Percentiles rank a stretch among this genome's conserved stretches.
Conservation (phyloP, 2,329 filamentous ascomycete species). For the Neonectria sp. region DNA sequence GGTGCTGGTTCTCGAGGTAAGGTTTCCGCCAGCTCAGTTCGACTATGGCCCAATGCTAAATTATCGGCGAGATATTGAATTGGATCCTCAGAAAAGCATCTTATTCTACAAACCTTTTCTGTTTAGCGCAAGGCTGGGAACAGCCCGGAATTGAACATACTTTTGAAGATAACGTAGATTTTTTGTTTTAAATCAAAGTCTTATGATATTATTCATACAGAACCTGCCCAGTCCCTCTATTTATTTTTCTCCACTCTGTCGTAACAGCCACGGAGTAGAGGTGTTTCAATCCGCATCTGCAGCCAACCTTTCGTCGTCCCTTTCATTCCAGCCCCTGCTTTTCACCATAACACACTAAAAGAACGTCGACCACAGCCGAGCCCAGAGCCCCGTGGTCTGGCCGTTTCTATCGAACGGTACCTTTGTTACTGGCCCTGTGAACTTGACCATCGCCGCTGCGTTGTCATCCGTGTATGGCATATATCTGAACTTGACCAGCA, state of each 20-base stretch:
- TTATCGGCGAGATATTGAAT: no score
- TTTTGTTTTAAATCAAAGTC: not conserved
- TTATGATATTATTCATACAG: no score
- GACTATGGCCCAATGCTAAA: no score
- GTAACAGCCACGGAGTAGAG: not conserved
- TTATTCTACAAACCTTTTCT: no score
- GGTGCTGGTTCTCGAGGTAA: no score
- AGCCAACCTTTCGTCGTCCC: not conserved
- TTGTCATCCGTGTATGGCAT: conserved; percentile 40
- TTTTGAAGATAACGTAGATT: no score
- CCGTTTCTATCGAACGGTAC: conserved; percentile 16
- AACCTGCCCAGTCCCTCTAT: no score
- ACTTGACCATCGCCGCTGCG: conserved; percentile 26
- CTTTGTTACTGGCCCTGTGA: conserved; percentile 1
- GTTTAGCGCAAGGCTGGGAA: no score
- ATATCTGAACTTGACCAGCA: conserved; percentile 37
- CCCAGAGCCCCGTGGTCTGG: not conserved
- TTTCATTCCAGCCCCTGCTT: not conserved
- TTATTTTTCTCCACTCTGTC: not conserved
- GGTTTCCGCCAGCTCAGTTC: no score
- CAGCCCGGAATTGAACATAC: no score
- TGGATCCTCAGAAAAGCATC: no score
- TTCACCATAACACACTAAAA: not conserved
- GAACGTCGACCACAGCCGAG: not conserved
- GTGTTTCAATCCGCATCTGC: not conserved